Evolutionary conservation across 1,139 yeast species (phyloP).

Genomic region (Debaryomyces psychrophilus): DNA sequence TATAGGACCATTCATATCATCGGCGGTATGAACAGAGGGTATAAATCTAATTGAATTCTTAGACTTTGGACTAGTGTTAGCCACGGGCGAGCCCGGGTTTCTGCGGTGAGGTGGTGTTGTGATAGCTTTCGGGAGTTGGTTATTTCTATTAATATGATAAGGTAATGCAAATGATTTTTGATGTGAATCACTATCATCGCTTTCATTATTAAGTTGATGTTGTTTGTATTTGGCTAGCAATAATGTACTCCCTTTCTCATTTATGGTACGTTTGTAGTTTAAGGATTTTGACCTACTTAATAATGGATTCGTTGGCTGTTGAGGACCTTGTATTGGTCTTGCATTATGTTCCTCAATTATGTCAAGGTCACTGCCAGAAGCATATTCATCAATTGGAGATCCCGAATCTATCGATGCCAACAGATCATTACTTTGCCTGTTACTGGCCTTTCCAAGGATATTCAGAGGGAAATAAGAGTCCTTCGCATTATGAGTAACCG

Average conservation of each 20-base stretch:
- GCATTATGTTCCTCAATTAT: constrained; percentile 27
- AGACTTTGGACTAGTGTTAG: constrained; percentile 5
- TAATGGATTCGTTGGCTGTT: constrained; percentile 18
- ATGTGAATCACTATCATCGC: constrained; percentile 15
- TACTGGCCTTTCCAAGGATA: constrained; percentile 20
- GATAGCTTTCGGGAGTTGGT: constrained; percentile 5
- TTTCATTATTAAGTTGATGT: constrained; percentile 18
- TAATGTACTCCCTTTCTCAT: constrained; percentile 17
- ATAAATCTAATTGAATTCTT: constrained; percentile 36
- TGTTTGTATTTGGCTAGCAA: constrained; percentile 32
- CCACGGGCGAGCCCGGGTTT: constrained; percentile 13
- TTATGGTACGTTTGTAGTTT: constrained; percentile 26
- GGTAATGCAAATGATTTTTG: constrained; percentile 29
- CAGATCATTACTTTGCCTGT: constrained; percentile 16
- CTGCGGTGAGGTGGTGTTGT: constrained; percentile 14
- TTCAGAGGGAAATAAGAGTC: constrained; percentile 38
- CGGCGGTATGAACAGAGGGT: constrained; percentile 27
- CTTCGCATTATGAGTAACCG: constrained; percentile 22
- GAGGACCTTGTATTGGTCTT: constrained; percentile 16
- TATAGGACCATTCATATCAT: constrained; percentile 15
- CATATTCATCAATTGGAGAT: constrained; percentile 16
- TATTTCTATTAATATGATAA: constrained; percentile 17
- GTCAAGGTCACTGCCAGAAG: constrained; percentile 27
- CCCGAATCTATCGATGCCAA: constrained; percentile 21
- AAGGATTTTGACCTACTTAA: constrained; percentile 34